These are phyloP conservation scores for Mikania micrantha DNA, from an alignment of 129 eudicot genomes.

Conservation along the genomic window DNA sequence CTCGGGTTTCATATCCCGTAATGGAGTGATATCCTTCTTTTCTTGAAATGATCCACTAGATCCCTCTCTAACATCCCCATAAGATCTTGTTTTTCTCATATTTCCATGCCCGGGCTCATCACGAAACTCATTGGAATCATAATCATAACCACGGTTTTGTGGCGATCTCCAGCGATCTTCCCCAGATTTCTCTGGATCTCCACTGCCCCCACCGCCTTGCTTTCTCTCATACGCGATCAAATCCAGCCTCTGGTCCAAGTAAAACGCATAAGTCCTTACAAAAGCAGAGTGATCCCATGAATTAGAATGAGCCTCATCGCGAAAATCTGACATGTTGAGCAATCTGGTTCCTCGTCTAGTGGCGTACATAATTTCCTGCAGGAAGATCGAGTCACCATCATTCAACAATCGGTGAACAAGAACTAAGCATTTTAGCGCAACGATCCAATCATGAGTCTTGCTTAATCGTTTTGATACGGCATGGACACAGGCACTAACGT, in stretches of 20 bases:
- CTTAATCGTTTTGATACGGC: conserved; percentile 48
- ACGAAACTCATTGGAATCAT: conserved; percentile 34
- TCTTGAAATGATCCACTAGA: conserved; percentile 27
- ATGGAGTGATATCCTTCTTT: conserved; percentile 48
- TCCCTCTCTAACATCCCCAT: conserved; percentile 56
- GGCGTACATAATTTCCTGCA: conserved; percentile 68
- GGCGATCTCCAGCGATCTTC: conserved; percentile 67
- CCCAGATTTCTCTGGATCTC: conserved; percentile 35
- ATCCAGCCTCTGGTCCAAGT: conserved; percentile 70
- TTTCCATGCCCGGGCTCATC: conserved; percentile 52
- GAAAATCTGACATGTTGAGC: conserved; percentile 68
- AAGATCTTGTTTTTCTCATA: conserved; percentile 65
- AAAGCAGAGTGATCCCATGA: conserved; percentile 88
- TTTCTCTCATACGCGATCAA: conserved; percentile 49
- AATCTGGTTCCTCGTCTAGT: conserved; percentile 68
- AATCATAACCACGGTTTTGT: conserved; percentile 44
- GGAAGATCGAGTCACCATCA: conserved; percentile 64
- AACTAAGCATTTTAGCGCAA: conserved; percentile 59
- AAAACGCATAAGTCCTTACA: conserved; percentile 66
- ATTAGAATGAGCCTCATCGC: conserved; percentile 71
- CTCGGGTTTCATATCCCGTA: conserved; percentile 73
- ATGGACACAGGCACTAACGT: conserved; percentile 58
- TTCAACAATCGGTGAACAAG: conserved; percentile 48
- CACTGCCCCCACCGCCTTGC: conserved; percentile 33
- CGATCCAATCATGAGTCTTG: conserved; percentile 77